A percentile compares a stretch with the other conserved stretches of the same genome.
phyloP scores from a whole-genome alignment of 176 grass and related monocot genomes.

The Areca catechu region DNA sequence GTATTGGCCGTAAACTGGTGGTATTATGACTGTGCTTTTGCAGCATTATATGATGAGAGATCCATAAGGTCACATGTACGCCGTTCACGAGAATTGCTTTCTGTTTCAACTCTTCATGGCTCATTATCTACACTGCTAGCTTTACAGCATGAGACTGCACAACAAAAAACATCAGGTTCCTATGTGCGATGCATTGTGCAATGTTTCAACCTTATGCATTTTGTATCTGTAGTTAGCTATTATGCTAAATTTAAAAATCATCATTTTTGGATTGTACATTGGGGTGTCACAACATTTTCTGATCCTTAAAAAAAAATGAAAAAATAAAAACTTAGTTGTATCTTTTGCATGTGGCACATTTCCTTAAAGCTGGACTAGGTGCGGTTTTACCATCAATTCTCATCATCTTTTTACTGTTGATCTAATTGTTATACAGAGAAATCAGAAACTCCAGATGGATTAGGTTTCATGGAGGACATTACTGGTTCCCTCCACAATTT shows the following conservation, averaged over 20 bases:
- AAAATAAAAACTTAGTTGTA: no score
- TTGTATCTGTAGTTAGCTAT: no score
- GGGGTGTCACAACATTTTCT: no score
- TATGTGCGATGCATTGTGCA: no score
- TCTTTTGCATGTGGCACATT: no score
- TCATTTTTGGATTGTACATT: no score
- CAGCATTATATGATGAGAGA: conserved; percentile 96
- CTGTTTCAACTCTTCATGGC: conserved; percentile 76
- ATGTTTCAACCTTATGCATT: no score
- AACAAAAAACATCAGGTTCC: conserved; percentile 63
- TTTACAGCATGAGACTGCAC: conserved; percentile 72
- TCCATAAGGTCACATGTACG: conserved; percentile 87
- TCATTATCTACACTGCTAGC: conserved; percentile 75
- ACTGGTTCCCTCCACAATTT: conserved; percentile 47
- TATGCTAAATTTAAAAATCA: no score
- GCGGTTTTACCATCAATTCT: conserved; percentile 1
- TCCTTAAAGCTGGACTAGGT: no score
- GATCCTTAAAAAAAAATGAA: no score
- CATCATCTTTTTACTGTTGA: conserved; percentile 10
- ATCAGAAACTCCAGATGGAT: conserved; percentile 57
- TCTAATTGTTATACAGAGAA: conserved; percentile 44
- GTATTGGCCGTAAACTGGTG: not conserved
- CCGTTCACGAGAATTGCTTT: conserved; percentile 76
- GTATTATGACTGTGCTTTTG: conserved; percentile 24
- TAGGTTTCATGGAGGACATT: conserved; percentile 77